phyloP scores from a whole-genome alignment of 2,329 filamentous ascomycete genomes.

The Fusarium longipes region DNA sequence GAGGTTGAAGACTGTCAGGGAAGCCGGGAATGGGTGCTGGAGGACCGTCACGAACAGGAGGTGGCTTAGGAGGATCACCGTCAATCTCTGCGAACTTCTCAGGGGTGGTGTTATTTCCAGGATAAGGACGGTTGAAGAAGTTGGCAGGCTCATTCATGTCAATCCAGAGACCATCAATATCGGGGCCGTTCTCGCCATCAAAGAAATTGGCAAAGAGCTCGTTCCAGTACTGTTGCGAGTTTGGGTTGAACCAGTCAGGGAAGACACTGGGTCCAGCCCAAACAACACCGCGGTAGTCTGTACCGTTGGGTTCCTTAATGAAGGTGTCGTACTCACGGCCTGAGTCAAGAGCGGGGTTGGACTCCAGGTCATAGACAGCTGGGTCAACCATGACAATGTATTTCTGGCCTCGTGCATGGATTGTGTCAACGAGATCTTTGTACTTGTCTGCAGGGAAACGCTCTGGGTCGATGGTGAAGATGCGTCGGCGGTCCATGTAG shows the following conservation, averaged over 20 bases:
- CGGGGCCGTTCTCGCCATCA: slow-evolving; percentile 69
- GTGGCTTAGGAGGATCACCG: slow-evolving; percentile 68
- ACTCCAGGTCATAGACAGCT: slow-evolving; percentile 65
- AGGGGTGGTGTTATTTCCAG: slow-evolving; percentile 53
- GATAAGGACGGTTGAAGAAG: slow-evolving; percentile 48
- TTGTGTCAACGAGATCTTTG: slow-evolving; percentile 72
- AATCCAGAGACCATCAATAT: slow-evolving; percentile 83
- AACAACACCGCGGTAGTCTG: slow-evolving; percentile 72
- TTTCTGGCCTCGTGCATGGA: slow-evolving; percentile 75
- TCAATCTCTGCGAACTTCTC: slow-evolving; percentile 52
- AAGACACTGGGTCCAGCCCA: slow-evolving; percentile 80
- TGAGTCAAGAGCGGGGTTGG: slow-evolving; percentile 50
- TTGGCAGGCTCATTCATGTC: slow-evolving; percentile 66
- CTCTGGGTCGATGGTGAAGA: slow-evolving; percentile 72
- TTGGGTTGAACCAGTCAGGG: slow-evolving; percentile 79
- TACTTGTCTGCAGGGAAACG: slow-evolving; percentile 71
- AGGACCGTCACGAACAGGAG: slow-evolving; percentile 64
- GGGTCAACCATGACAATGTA: slow-evolving; percentile 85
- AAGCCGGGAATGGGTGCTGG: slow-evolving; percentile 42
- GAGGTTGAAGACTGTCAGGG: slow-evolving; percentile 40
- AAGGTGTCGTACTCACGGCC: slow-evolving; percentile 60
- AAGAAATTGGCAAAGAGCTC: slow-evolving; percentile 75
- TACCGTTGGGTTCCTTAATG: slow-evolving; percentile 63
- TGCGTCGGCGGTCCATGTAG: slow-evolving; percentile 51
- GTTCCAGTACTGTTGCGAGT: slow-evolving; percentile 75